Evolutionary conservation across 2,329 filamentous ascomycete genomes (phyloP).

Genomic region (Magnaporthiopsis incrustans): DNA sequence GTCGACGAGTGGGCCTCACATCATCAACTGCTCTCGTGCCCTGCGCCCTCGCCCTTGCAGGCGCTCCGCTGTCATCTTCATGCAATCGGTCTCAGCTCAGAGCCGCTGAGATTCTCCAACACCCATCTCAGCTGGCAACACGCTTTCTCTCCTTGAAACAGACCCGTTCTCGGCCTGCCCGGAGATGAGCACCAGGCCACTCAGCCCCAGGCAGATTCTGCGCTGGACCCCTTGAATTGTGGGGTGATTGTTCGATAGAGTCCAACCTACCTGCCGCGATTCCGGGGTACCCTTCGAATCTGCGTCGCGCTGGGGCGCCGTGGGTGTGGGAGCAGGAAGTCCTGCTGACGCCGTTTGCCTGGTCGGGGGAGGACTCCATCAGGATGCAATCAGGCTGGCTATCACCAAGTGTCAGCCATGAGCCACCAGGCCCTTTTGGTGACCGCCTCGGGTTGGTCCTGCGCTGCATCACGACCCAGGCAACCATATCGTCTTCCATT

Average conservation of each 20-base stretch:
- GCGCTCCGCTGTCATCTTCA: not conserved
- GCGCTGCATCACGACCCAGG: not conserved
- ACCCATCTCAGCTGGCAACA: not conserved
- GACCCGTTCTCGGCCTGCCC: not conserved
- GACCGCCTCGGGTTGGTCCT: not conserved
- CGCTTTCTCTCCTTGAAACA: not conserved
- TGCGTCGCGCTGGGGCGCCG: not conserved
- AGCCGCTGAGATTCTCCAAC: not conserved
- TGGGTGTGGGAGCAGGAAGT: not conserved
- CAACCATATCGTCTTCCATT: not conserved
- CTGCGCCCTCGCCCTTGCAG: not conserved
- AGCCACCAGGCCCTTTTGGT: not conserved
- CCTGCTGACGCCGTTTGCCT: not conserved
- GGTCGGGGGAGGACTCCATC: not conserved
- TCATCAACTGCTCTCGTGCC: not conserved
- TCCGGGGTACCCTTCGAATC: not conserved
- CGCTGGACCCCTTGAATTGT: not conserved
- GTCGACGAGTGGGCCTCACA: not conserved
- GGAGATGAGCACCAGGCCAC: not conserved
- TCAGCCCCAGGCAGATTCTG: not conserved
- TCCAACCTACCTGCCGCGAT: not conserved
- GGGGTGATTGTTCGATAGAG: not conserved
- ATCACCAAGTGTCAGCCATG: not conserved
- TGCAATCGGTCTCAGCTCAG: not conserved
- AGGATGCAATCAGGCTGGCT: not conserved